A percentile compares a stretch with the other conserved stretches of the same genome.
Conservation (phyloP, 2,329 filamentous ascomycete species). For the Ustilaginoidea virens region DNA sequence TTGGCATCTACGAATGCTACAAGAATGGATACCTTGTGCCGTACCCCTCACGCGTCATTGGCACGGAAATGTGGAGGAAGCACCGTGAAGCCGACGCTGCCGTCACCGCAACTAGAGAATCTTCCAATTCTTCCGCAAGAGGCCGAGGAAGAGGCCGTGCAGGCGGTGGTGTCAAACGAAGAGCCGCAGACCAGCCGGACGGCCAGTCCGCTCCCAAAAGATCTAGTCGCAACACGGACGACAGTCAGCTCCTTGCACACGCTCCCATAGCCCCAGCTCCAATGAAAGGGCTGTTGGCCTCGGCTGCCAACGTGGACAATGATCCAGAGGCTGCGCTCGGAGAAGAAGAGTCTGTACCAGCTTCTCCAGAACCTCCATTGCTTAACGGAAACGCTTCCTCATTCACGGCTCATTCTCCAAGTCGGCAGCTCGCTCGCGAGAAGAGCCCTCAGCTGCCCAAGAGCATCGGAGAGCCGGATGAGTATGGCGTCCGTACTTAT, state of each 20-base stretch:
- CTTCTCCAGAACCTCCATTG: slow-evolving; percentile 19
- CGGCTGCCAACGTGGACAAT: slow-evolving; percentile 20
- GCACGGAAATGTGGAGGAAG: slow-evolving; percentile 26
- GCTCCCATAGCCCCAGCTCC: slow-evolving; percentile 14
- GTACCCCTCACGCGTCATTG: slow-evolving; percentile 26
- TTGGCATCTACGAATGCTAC: slow-evolving; percentile 25
- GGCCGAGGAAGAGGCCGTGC: slow-evolving; percentile 18
- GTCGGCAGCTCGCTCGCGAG: slow-evolving; percentile 17
- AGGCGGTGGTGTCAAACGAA: slow-evolving; percentile 29
- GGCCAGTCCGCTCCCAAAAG: slow-evolving; percentile 35
- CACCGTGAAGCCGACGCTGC: slow-evolving; percentile 21
- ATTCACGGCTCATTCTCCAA: slow-evolving; percentile 11
- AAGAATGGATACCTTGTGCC: slow-evolving; percentile 27
- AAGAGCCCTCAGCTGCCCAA: slow-evolving; percentile 23
- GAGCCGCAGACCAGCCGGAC: slow-evolving; percentile 32
- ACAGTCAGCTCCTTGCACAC: slow-evolving; percentile 11
- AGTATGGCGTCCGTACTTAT: slow-evolving; percentile 32
- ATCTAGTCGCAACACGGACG: slow-evolving; percentile 18
- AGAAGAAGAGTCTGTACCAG: slow-evolving; percentile 20
- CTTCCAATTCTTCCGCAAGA: slow-evolving; percentile 13
- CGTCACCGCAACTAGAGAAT: slow-evolving; percentile 14
- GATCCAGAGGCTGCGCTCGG: slow-evolving; percentile 18
- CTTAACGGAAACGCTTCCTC: slow-evolving; percentile 13
- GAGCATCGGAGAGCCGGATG: slow-evolving; percentile 30
- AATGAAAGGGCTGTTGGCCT: slow-evolving; percentile 23